phyloP scores from a whole-genome alignment of 176 grass and related monocot species.

The Oryza punctata region DNA sequence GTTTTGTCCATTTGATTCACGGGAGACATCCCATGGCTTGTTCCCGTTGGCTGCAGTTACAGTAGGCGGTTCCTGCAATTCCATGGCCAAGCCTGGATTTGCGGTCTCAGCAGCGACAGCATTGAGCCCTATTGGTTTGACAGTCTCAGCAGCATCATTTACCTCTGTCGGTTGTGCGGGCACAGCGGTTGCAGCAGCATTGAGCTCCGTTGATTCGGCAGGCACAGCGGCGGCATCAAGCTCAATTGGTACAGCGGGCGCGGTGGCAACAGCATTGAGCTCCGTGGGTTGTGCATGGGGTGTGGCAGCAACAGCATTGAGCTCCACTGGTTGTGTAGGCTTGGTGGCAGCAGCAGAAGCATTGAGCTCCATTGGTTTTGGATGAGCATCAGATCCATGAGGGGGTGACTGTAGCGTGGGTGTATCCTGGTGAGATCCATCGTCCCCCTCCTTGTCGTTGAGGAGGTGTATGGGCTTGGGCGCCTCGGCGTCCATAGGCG shows the following conservation, averaged over 20 bases:
- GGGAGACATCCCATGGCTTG: background rate
- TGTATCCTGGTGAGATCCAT: background rate
- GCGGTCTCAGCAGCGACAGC: background rate
- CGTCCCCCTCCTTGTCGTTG: background rate
- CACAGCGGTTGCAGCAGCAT: background rate
- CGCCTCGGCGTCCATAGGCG: conserved; percentile 47
- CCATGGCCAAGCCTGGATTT: background rate
- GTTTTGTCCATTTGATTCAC: conserved; percentile 2
- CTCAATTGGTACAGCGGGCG: background rate
- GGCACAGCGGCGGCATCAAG: background rate
- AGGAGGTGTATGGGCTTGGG: conserved; percentile 32
- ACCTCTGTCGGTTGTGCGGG: background rate
- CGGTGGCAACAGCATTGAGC: background rate
- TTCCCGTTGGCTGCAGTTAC: background rate
- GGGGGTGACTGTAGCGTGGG: background rate
- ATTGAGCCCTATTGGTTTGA: background rate
- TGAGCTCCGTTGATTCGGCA: background rate
- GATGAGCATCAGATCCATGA: background rate
- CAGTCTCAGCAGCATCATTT: background rate
- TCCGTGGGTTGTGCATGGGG: background rate
- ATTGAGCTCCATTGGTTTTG: background rate
- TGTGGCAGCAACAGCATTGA: background rate
- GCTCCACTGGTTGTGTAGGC: background rate
- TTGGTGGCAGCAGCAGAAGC: background rate
- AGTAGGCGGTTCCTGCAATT: conserved; percentile 6